Conservation (phyloP, 169 alveolate genomes). For the Cryptosporidium parvum region DNA sequence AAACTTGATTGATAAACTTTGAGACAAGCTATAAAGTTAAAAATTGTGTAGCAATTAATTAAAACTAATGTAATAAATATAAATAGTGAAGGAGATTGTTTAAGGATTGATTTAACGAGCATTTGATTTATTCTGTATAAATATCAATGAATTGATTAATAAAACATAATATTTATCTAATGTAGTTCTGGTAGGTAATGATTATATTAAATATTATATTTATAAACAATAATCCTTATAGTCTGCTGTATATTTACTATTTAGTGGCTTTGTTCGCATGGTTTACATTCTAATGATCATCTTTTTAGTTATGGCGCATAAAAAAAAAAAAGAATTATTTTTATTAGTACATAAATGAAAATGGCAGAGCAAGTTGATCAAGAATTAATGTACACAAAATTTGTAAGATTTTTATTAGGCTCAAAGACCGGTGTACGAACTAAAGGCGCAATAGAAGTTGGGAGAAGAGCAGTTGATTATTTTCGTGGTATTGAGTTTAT, state of each 20-base stretch:
- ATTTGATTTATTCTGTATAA: background rate
- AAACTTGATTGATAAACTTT: background rate
- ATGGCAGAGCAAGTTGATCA: slow-evolving; percentile 29
- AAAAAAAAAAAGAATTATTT: background rate
- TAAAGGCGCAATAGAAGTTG: slow-evolving; percentile 83
- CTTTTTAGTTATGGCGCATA: background rate
- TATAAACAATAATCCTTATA: background rate
- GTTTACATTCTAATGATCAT: background rate
- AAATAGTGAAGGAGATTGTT: slow-evolving; percentile 1
- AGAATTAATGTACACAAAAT: slow-evolving; percentile 12
- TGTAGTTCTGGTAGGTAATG: background rate
- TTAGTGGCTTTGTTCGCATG: background rate
- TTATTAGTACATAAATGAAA: background rate
- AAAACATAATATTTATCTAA: background rate
- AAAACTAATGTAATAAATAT: slow-evolving; percentile 1
- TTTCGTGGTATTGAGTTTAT: slow-evolving; percentile 86
- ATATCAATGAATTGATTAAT: background rate
- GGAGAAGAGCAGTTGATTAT: slow-evolving; percentile 89
- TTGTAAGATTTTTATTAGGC: slow-evolving; percentile 35
- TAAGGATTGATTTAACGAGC: background rate
- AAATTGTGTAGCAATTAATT: background rate
- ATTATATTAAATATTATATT: background rate
- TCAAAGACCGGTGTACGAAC: slow-evolving; percentile 79
- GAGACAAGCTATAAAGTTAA: background rate
- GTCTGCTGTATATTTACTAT: background rate